Base-by-base conservation (phyloP, 2,329 filamentous ascomycete species). In the Kalmusia sp. region DNA sequence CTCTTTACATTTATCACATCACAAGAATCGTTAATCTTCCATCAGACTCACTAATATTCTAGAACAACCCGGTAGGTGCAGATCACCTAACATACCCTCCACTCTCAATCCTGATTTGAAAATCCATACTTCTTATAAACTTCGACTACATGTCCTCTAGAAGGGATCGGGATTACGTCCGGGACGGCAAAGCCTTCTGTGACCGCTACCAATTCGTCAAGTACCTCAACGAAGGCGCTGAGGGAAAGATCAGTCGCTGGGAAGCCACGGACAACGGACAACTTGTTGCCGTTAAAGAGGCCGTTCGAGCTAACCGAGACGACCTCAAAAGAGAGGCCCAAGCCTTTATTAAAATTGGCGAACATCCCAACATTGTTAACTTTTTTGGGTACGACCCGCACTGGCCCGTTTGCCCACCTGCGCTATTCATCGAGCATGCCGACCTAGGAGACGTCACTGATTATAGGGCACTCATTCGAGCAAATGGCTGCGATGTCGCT, bases 361-460 rank as follows among this genome's bases (percentile, higher is more conserved):
- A n/a, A n/a, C 58, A 63, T 27, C 34, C 51, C 4, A 37, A 64
- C 30, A 59, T 68, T 19, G 48, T 63, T 8, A 19, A 50, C 5
- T 27, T 64, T 11, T 22, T 59, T 3, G 35, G 51, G 1, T 60
- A 25, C n/a, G 48, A 33, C 9, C 9, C 40, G 3, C 21, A 50
- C 9, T 54, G 46, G 35, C 51, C 49, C 12, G 33, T 39, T 1
- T 47, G 49, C 0, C 67, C n/a, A n/a, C n/a, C 64, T 3, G 64
- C 60, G 2, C 49, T 69, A 27, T 61, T 64, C 24, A 49, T 64
- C 37, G 57, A 61, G 21, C 41, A 58, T 17, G 65, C 59, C 34
- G 50, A 62, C 2, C 33, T 65, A 1, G 67, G 66, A 9, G 57
- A 64, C 28, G 19, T 63, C 2, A 4, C 8, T 2, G 8, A 14